Conservation (phyloP, 192 early-diverging fungal species). For the Cladochytrium replicatum region DNA sequence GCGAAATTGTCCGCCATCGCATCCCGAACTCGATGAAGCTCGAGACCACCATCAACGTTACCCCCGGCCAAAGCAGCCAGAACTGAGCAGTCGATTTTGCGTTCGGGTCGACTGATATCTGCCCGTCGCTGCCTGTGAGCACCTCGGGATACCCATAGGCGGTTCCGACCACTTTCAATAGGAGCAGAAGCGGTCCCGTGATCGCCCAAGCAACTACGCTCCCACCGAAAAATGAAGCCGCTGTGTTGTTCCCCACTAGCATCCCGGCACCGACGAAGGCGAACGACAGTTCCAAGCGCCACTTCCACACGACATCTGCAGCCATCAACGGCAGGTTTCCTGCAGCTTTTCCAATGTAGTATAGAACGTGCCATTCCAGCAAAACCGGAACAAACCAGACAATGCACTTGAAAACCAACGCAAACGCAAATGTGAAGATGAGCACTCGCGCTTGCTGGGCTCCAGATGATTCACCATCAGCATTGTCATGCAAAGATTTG, state of each 20-base stretch:
- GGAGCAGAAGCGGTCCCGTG: conserved; percentile 49
- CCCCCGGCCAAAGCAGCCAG: conserved; percentile 64
- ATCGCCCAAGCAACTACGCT: conserved; percentile 45
- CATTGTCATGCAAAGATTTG: conserved; percentile 38
- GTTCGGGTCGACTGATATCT: conserved; percentile 3
- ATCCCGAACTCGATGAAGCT: conserved; percentile 49
- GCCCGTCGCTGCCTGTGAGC: no score
- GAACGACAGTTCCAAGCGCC: no score
- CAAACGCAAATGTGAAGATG: no score
- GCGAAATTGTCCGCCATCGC: conserved; percentile 31
- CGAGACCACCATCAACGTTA: conserved; percentile 54
- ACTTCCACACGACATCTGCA: no score
- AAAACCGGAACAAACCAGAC: conserved; percentile 7
- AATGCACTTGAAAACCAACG: no score
- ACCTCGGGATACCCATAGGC: conserved; percentile 9
- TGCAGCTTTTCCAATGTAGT: conserved; percentile 8
- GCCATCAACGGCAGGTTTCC: conserved; percentile 1
- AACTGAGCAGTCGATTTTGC: conserved; percentile 37
- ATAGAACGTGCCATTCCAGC: conserved; percentile 12
- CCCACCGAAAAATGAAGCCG: conserved; percentile 43
- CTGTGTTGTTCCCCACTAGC: conserved; percentile 44
- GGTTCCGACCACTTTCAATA: no score
- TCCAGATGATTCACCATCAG: conserved; percentile 34
- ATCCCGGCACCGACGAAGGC: conserved; percentile 61
- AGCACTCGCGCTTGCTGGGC: no score